A percentile compares a stretch with the other conserved stretches of the same genome.
phyloP scores from a whole-genome alignment of 495 filamentous ascomycete species.

The Podospora australis region DNA sequence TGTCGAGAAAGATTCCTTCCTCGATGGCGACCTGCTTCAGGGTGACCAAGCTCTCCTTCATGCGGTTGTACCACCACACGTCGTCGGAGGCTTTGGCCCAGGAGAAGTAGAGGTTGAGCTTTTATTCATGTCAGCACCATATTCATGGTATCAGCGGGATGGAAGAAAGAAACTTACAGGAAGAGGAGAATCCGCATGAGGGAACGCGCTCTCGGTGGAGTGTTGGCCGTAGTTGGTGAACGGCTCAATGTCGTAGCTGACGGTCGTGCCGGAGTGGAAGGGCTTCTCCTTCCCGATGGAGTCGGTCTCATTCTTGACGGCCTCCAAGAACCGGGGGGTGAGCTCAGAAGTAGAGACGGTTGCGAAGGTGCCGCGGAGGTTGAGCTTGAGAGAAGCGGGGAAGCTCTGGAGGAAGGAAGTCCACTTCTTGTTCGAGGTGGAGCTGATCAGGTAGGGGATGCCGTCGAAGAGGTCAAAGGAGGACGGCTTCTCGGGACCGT shows the following conservation, averaged over 20 bases:
- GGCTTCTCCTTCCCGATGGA: constrained; percentile 1
- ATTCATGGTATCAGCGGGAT: too few species aligned
- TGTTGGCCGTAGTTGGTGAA: constrained; percentile 19
- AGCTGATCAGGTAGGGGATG: constrained; percentile 39
- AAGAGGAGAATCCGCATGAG: constrained; percentile 20
- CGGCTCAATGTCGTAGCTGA: constrained; percentile 23
- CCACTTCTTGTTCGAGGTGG: constrained; percentile 43
- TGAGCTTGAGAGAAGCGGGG: constrained; percentile 12
- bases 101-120: constrained; percentile 22
- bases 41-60: constrained; percentile 6
- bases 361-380: constrained; percentile 18
- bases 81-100: constrained; percentile 17
- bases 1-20: constrained; percentile 20
- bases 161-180: constrained; percentile 9
- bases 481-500: constrained; percentile 49
- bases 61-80: constrained; percentile 17
- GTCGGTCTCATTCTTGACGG: constrained; percentile 13
- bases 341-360: constrained; percentile 21
- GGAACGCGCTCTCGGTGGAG: constrained; percentile 19
- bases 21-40: constrained; percentile 15
- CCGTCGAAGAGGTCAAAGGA: constrained; percentile 52
- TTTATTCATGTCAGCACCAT: background rate
- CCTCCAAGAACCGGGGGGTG: constrained; percentile 9
- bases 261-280: constrained; percentile 6
- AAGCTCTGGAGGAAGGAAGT: constrained; percentile 34